Percentiles rank a stretch among this genome's conserved stretches.
phyloP scores from a whole-genome alignment of 2,329 filamentous ascomycete genomes.

The Scedosporium boydii region DNA sequence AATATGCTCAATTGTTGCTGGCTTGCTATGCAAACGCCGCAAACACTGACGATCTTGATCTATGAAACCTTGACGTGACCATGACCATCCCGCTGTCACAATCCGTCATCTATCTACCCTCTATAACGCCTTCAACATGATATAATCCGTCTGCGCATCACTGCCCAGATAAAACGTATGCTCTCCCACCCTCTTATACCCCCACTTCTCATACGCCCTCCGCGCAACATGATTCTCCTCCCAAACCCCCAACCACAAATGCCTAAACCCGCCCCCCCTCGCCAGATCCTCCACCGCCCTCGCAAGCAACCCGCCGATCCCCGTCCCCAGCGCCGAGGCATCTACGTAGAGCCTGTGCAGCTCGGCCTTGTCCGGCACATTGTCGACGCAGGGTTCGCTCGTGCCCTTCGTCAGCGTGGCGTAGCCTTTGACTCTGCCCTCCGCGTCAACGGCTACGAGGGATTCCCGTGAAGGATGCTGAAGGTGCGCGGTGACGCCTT shows the following conservation, averaged over 20 bases:
- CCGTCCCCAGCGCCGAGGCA: slow-evolving; percentile 22
- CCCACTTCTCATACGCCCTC: slow-evolving; percentile 28
- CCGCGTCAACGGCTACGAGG: slow-evolving; percentile 13
- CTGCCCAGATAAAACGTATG: slow-evolving; percentile 32
- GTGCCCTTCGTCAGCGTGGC: slow-evolving; percentile 26
- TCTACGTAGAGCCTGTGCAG: slow-evolving; percentile 34
- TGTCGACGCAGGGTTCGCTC: slow-evolving; percentile 26
- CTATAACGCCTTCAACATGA: slow-evolving; percentile 26
- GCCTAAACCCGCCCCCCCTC: slow-evolving; percentile 22
- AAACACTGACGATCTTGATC: background rate
- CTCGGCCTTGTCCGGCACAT: slow-evolving; percentile 22
- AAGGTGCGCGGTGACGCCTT: slow-evolving; percentile 18
- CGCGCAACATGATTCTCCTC: slow-evolving; percentile 31
- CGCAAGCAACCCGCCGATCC: slow-evolving; percentile 26
- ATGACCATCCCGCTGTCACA: background rate
- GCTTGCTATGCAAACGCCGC: too few species aligned
- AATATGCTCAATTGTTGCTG: too few species aligned
- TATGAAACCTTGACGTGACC: background rate
- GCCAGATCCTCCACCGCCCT: slow-evolving; percentile 22
- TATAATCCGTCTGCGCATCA: slow-evolving; percentile 30
- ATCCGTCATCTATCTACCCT: background rate
- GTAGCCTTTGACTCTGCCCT: slow-evolving; percentile 26
- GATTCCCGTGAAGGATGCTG: slow-evolving; percentile 16
- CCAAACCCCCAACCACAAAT: slow-evolving; percentile 39
- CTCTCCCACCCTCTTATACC: slow-evolving; percentile 26